Evolutionary conservation across 1,139 yeast species (phyloP).

Genomic region (Geotrichum europaeum): DNA sequence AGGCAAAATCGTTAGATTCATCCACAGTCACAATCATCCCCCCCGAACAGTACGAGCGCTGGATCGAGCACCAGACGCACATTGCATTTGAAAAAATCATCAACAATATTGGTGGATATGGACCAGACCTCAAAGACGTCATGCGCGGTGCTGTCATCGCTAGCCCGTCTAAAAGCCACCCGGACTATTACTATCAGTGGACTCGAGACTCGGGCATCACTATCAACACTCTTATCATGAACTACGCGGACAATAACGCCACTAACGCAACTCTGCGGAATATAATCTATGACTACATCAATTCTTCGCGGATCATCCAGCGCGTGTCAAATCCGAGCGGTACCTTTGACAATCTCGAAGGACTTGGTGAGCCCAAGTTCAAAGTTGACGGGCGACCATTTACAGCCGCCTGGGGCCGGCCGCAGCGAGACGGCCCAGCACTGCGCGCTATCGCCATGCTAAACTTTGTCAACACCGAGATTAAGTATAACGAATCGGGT

Average conservation of each 20-base stretch:
- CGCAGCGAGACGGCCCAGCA: constrained; percentile 95
- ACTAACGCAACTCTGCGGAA: constrained; percentile 32
- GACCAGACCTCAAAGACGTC: constrained; percentile 38
- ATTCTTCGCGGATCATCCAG: constrained; percentile 55
- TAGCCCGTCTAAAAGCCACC: constrained; percentile 62
- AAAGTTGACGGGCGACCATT: constrained; percentile 59
- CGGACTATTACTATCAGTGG: constrained; percentile 89
- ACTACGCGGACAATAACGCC: constrained; percentile 40
- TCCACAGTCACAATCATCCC: constrained; percentile 25
- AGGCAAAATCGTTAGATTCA: neutral
- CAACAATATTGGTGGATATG: constrained; percentile 56
- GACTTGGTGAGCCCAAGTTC: constrained; percentile 89
- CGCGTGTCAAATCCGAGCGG: constrained; percentile 67
- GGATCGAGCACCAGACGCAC: constrained; percentile 51
- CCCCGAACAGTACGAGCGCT: constrained; percentile 43
- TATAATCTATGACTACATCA: constrained; percentile 54
- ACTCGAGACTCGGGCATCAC: constrained; percentile 84
- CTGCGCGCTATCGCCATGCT: constrained; percentile 62
- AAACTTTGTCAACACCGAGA: constrained; percentile 47
- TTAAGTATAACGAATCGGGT: constrained; percentile 30
- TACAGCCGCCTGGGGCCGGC: constrained; percentile 78
- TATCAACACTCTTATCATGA: constrained; percentile 55
- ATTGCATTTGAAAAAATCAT: constrained; percentile 51
- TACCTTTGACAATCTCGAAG: constrained; percentile 42
- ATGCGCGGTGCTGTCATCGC: constrained; percentile 73